These are phyloP conservation scores for Podospora fimiseda DNA, from an alignment of 495 filamentous ascomycete species.

Conservation along the genomic window DNA sequence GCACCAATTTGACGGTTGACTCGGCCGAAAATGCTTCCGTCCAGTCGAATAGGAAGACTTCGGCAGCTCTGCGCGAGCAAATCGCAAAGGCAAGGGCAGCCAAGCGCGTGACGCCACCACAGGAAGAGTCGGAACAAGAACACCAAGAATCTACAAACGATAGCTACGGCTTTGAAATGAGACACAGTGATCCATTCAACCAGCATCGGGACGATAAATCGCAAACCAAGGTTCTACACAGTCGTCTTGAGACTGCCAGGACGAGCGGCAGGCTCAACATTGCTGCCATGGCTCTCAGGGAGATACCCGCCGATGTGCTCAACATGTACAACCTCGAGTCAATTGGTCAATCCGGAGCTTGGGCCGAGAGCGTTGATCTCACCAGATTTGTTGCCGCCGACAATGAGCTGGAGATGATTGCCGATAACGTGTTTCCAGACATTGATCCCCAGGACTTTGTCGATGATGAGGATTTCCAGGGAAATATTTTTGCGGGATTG, in stretches of 20 bases:
- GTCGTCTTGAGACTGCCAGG: slow-evolving; percentile 68
- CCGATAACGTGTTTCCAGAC: slow-evolving; percentile 72
- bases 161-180: slow-evolving; percentile 49
- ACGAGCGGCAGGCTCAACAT: slow-evolving; percentile 84
- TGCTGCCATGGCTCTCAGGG: slow-evolving; percentile 70
- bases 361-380: slow-evolving; percentile 95
- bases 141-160: slow-evolving; percentile 39
- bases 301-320: slow-evolving; percentile 78
- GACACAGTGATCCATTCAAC: slow-evolving; percentile 57
- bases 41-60: slow-evolving; percentile 56
- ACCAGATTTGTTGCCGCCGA: slow-evolving; percentile 82
- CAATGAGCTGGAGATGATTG: slow-evolving; percentile 74
- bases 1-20: slow-evolving; percentile 34
- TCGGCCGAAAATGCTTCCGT: slow-evolving; percentile 28
- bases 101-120: slow-evolving; percentile 50
- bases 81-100: slow-evolving; percentile 94
- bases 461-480: slow-evolving; percentile 56
- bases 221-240: slow-evolving; percentile 60
- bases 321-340: slow-evolving; percentile 79
- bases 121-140: slow-evolving; percentile 28
- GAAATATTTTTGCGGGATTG: slow-evolving; percentile 75
- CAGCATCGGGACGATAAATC: slow-evolving; percentile 54
- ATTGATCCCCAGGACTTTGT: slow-evolving; percentile 49
- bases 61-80: slow-evolving; percentile 74
- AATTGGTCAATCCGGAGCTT: slow-evolving; percentile 51